Evolutionary conservation across 495 filamentous ascomycete species (phyloP), one percentile per base, ranked within the genome.

Genomic region (Penicillium crystallinum): DNA sequence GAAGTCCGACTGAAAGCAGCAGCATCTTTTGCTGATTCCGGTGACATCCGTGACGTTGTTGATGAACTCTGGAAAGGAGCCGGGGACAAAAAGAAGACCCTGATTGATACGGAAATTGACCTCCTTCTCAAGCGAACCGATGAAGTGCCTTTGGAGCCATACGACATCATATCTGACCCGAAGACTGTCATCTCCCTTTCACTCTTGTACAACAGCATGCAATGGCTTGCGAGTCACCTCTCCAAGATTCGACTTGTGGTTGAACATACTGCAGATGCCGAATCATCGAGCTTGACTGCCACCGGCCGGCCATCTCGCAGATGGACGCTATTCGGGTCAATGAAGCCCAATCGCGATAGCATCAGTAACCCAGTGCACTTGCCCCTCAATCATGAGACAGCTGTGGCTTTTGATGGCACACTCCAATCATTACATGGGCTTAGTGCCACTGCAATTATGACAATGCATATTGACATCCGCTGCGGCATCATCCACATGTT

Each of bases 171-270:
- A 58, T 83, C 84, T 3, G 95, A 99, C 59, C 81, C 87, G 17
- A 93, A 97, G 61, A 85, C 84, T 2, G 86, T 97, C 27, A 78
- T 84, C 41, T 82, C 88, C 10, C 71, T 97, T 30, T 96, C 90
- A 54, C 80, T 96, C 40, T 77, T 99, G 18, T 90, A 93, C 64
- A 95, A 88, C 52, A 97, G 92, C 77, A 95, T 96, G 91, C 88
- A 93, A 79, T 98, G 93, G 93, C 84, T 98, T 21, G 84, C 87
- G 48, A 85, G 81, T 58, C 90, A 90, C 65, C 80, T 96, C 15
- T 63, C 74, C 11, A 77, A 87, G 46, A 77, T 97, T 33, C 83
- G 92, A 21, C 83, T 87, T 55, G 86, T 95, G 54, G 88, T 72
- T 18, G 66, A 66, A 8, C 63, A 70, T 14, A 46, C 70, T 2